phyloP scores from a whole-genome alignment of 2,329 filamentous ascomycete genomes.

The Diaporthe citrichinensis region DNA sequence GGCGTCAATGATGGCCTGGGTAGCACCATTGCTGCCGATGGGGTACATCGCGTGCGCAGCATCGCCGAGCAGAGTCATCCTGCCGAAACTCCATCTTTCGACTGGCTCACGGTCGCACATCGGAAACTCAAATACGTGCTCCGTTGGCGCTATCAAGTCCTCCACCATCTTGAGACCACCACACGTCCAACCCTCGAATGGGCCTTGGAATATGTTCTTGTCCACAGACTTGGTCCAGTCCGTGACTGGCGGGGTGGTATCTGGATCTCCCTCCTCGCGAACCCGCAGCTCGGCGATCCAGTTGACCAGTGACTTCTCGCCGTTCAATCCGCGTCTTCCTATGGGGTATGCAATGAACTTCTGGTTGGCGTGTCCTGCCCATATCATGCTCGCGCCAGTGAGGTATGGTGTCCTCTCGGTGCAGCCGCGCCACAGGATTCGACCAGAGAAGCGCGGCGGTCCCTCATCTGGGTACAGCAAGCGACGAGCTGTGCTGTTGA shows the following conservation, averaged over 20 bases:
- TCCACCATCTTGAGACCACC: constrained; percentile 58
- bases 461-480: constrained; percentile 60
- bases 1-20: constrained; percentile 60
- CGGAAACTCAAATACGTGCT: constrained; percentile 60
- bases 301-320: constrained; percentile 58
- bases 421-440: constrained; percentile 62
- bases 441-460: constrained; percentile 59
- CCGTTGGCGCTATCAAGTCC: constrained; percentile 55
- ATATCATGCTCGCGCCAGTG: constrained; percentile 59
- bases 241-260: constrained; percentile 58
- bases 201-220: constrained; percentile 55
- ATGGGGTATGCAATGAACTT: constrained; percentile 64
- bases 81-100: constrained; percentile 54
- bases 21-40: constrained; percentile 59
- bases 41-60: constrained; percentile 58
- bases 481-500: constrained; percentile 58
- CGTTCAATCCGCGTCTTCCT: constrained; percentile 51
- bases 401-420: constrained; percentile 57
- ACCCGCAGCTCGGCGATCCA: constrained; percentile 62
- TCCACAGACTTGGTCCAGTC: constrained; percentile 60
- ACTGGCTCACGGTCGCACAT: constrained; percentile 60
- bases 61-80: constrained; percentile 57
- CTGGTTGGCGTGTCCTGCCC: constrained; percentile 61
- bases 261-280: constrained; percentile 56
- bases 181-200: constrained; percentile 58